Conservation (phyloP, 768 basidiomycete genomes). For the Calocera viscosa region DNA sequence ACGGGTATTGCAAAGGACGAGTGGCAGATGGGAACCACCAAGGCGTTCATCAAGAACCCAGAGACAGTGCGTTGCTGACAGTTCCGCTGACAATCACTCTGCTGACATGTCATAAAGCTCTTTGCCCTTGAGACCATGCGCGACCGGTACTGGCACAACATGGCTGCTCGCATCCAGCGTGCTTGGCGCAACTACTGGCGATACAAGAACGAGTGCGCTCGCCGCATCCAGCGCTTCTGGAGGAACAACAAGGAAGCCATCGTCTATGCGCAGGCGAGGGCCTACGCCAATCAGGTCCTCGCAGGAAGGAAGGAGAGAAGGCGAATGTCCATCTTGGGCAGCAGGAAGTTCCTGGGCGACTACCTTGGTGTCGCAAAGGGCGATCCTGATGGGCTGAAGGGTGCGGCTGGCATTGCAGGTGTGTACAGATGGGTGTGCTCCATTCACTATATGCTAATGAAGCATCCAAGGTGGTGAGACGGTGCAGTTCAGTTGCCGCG, state of each 20-base stretch:
- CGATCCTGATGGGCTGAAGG: slow-evolving; percentile 55
- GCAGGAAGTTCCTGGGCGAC: slow-evolving; percentile 90
- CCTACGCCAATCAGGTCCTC: slow-evolving; percentile 86
- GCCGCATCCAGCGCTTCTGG: slow-evolving; percentile 96
- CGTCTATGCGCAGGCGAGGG: slow-evolving; percentile 78
- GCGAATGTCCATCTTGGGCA: slow-evolving; percentile 84
- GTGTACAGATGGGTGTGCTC: slow-evolving; percentile 22
- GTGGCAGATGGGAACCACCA: slow-evolving; percentile 99
- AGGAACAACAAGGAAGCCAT: slow-evolving; percentile 92
- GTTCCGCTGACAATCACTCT: slow-evolving; percentile 6
- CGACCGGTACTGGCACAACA: slow-evolving; percentile 99
- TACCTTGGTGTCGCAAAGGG: slow-evolving; percentile 81
- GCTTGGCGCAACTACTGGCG: slow-evolving; percentile 93
- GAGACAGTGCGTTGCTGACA: slow-evolving; percentile 57
- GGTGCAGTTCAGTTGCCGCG: slow-evolving; percentile 72
- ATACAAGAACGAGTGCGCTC: slow-evolving; percentile 88
- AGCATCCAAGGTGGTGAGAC: slow-evolving; percentile 44
- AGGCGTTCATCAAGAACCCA: slow-evolving; percentile 98
- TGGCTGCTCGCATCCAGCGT: slow-evolving; percentile 93
- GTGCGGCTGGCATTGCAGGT: slow-evolving; percentile 65
- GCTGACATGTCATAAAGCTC: slow-evolving; percentile 40
- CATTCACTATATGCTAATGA: neutral
- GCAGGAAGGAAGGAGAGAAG: slow-evolving; percentile 87
- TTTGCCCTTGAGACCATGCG: slow-evolving; percentile 98
- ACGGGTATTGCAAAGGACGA: slow-evolving; percentile 93